A percentile compares a stretch with the other conserved stretches of the same genome.
Evolutionary conservation across 441 rosid genomes (phyloP).

Genomic region (Populus hybrid): DNA sequence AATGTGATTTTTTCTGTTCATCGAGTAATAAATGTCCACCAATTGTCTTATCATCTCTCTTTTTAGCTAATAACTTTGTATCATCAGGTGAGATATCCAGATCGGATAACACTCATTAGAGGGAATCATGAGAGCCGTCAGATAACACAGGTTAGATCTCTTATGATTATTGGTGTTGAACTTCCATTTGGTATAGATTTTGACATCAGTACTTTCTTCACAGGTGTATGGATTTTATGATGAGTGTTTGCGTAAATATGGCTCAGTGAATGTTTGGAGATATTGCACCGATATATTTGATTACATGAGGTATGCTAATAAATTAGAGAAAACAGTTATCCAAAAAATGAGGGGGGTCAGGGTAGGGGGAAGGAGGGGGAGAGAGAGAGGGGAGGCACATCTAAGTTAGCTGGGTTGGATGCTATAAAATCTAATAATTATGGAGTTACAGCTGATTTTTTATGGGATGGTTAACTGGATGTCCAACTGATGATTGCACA

Average conservation of each 20-base stretch:
- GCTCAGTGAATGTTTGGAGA: constrained; percentile 95
- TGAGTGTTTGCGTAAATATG: constrained; percentile 87
- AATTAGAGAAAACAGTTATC: background rate
- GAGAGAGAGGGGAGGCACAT: background rate
- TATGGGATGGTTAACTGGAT: background rate
- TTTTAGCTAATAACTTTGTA: background rate
- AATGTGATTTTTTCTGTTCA: too few species aligned
- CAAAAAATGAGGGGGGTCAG: background rate
- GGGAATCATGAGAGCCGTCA: constrained; percentile 97
- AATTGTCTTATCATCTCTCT: background rate
- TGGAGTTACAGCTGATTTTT: constrained; percentile 5
- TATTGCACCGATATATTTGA: constrained; percentile 96
- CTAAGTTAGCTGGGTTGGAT: background rate
- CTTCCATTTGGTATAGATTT: constrained; percentile 15
- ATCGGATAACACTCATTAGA: constrained; percentile 85
- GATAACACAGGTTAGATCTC: constrained; percentile 72
- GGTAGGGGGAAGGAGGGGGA: background rate
- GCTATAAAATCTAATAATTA: background rate
- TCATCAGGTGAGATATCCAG: constrained; percentile 87
- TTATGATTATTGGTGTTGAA: background rate
- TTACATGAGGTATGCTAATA: constrained; percentile 66
- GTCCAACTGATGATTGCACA: background rate
- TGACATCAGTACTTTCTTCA: constrained; percentile 25
- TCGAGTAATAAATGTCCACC: too few species aligned
- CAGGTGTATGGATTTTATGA: constrained; percentile 96